Evolutionary conservation across 2,329 filamentous ascomycete species (phyloP).

Genomic region (Exutisphaerella laricina): DNA sequence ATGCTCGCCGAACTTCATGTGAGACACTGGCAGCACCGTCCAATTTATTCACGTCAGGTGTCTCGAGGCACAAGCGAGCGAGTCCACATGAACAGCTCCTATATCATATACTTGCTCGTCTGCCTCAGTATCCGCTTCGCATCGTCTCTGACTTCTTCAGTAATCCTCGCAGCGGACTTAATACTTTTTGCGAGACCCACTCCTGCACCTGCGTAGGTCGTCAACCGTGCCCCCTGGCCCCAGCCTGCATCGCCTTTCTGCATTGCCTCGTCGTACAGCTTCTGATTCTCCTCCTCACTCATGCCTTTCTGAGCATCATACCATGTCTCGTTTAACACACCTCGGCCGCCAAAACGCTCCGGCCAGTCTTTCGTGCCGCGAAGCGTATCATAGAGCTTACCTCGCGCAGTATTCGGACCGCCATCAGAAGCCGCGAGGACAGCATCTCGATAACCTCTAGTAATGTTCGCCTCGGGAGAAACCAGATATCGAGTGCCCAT

Average conservation of each 20-base stretch:
- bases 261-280: constrained; percentile 45
- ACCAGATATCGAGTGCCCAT: constrained; percentile 63
- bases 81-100: too few relatives aligned
- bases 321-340: constrained; percentile 52
- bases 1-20: too few relatives aligned
- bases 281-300: constrained; percentile 41
- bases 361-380: constrained; percentile 57
- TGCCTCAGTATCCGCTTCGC: constrained; percentile 31
- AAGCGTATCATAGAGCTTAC: constrained; percentile 49
- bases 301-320: constrained; percentile 38
- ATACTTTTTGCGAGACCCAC: constrained; percentile 54
- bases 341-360: constrained; percentile 52
- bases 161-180: constrained; percentile 48
- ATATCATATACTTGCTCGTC: constrained; percentile 10
- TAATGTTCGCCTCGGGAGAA: constrained; percentile 42
- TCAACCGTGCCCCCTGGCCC: constrained; percentile 52
- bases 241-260: constrained; percentile 48
- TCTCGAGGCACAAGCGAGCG: too few relatives aligned
- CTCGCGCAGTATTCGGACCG: constrained; percentile 47
- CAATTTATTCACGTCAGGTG: too few relatives aligned
- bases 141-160: constrained; percentile 43
- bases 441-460: constrained; percentile 44
- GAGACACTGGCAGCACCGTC: too few relatives aligned
- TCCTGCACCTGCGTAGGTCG: constrained; percentile 58
- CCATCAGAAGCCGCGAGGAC: constrained; percentile 47